A percentile compares a stretch with the other conserved stretches of the same genome.
phyloP scores from a whole-genome alignment of 2,329 filamentous ascomycete genomes.

The Pseudogymnoascus pannorum region DNA sequence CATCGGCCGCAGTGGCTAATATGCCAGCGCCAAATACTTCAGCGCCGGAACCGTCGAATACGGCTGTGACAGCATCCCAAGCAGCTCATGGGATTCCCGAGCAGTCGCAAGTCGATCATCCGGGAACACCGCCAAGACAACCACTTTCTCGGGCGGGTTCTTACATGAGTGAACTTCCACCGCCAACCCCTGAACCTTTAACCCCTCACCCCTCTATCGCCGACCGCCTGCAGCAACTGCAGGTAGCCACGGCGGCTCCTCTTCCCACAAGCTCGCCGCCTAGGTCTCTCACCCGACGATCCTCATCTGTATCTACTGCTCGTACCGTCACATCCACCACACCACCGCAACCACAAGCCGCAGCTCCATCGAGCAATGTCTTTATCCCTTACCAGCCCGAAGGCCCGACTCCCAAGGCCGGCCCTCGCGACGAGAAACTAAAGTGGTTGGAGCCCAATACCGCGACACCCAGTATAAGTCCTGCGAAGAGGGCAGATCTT shows the following conservation, averaged over 20 bases:
- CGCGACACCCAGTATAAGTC: constrained; percentile 16
- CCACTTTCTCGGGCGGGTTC: not conserved
- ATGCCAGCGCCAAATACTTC: constrained; percentile 13
- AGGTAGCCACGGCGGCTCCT: constrained; percentile 18
- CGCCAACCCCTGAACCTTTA: not conserved
- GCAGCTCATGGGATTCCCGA: constrained; percentile 8
- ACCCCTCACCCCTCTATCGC: constrained; percentile 11
- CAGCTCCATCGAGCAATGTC: constrained; percentile 28
- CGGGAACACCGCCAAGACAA: not conserved
- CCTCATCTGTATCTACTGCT: constrained; percentile 1
- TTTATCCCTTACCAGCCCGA: constrained; percentile 51
- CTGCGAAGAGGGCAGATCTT: constrained; percentile 23
- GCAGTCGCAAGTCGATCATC: not conserved
- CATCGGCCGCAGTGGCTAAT: constrained; percentile 18
- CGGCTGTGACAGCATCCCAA: constrained; percentile 9
- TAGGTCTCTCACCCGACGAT: not conserved
- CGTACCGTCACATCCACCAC: not conserved
- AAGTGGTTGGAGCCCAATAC: constrained; percentile 47
- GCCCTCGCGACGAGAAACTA: constrained; percentile 35
- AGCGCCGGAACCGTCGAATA: constrained; percentile 9
- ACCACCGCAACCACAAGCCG: constrained; percentile 1
- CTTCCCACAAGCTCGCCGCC: constrained; percentile 23
- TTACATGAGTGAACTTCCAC: not conserved
- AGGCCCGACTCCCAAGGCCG: constrained; percentile 37
- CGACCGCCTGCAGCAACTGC: constrained; percentile 14